These are phyloP conservation scores for Aechmea fasciata DNA, from an alignment of 176 grass and related monocot species.

Conservation along the genomic window DNA sequence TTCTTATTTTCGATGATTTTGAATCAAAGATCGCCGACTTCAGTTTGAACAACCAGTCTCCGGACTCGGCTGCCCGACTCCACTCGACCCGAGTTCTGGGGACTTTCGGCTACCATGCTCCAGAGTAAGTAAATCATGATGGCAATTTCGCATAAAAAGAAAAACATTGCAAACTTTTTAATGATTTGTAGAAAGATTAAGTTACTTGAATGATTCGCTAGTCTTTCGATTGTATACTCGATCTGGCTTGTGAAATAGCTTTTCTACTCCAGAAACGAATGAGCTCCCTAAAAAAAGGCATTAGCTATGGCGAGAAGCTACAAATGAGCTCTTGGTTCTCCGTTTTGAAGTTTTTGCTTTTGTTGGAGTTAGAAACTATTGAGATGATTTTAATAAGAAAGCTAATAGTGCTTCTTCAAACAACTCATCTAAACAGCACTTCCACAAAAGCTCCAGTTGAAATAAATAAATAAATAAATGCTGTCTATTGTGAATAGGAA, in stretches of 20 bases:
- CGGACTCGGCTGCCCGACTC: conserved; percentile 32
- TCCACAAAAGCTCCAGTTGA: background rate
- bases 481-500: background rate
- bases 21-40: conserved; percentile 50
- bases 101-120: conserved; percentile 55
- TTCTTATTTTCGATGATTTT: conserved; percentile 44
- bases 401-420: too few species aligned
- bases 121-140: conserved; percentile 24
- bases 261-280: too few species aligned
- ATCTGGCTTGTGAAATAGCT: too few species aligned
- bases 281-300: too few species aligned
- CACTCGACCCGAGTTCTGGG: conserved; percentile 50
- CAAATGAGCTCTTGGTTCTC: too few species aligned
- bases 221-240: too few species aligned
- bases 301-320: too few species aligned
- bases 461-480: background rate
- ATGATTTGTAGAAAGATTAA: background rate
- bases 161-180: background rate
- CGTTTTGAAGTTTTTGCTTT: too few species aligned
- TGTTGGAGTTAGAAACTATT: too few species aligned
- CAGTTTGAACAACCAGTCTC: conserved; percentile 36
- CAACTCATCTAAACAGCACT: too few species aligned
- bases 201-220: too few species aligned
- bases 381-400: too few species aligned
- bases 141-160: background rate